Evolutionary conservation across 116 monocot species (phyloP), one percentile per base, ranked within the genome.

Genomic region (Trichopus zeylanicus): DNA sequence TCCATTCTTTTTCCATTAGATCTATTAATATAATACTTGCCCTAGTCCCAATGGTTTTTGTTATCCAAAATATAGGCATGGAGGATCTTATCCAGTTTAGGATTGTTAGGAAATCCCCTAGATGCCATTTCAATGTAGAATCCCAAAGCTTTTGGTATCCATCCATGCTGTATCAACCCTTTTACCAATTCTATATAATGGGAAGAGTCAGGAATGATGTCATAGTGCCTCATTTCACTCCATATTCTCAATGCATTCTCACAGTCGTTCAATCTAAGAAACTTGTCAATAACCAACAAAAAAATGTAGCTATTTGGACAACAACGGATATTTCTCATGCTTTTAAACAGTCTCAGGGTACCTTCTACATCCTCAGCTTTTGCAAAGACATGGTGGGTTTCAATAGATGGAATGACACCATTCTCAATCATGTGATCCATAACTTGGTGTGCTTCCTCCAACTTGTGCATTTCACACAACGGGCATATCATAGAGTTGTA

Each of bases 121-220:
- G 56, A 67, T 68, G 63, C 84, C 95, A 95, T 95, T 74, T 86
- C 90, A 57, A 71, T 28, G 51, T 86, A 77, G 55, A 83, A 71
- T n/a, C 83, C 80, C 63, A 73, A 55, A 22, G 83, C 95, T 71
- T 90, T 90, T 47, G 62, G 64, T 39, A 76, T 73, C 81, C 87
- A 87, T 54, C 84, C 84, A 59, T 72, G 67, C 30, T 53, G 62
- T 31, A 55, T 62, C 78, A 95, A 70, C 8, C 95, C 87, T 66
- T 75, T 53, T 29, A 90, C 73, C 31, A 89, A 3, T 59, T 65
- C 56, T 4, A 67, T 55, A 55, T 85, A 94, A 51, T 82, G 93
- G 30, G 62, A 39, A 57, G 52, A 39, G 9, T 78, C 57, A 4
- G 82, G 82, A 34, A 54, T 34, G 6, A 86, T 56, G 29, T 69